phyloP scores from a whole-genome alignment of 805 yeast genomes.

The Hanseniaspora vineae region DNA sequence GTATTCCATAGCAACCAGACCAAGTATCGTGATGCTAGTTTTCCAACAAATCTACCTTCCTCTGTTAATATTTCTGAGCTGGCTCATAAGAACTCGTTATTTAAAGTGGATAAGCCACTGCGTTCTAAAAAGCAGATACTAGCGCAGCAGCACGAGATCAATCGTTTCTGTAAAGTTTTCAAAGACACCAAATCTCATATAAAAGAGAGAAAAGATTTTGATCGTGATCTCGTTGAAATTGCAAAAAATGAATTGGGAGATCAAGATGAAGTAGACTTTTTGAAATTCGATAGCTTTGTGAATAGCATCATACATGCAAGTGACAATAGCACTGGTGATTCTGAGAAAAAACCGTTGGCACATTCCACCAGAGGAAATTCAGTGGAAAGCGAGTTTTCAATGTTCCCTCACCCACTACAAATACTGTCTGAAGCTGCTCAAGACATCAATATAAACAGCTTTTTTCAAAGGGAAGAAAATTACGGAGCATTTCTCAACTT shows the following conservation, averaged over 20 bases:
- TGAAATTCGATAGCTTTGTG: conserved; percentile 27
- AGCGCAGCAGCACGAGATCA: conserved; percentile 58
- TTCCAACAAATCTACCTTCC: conserved; percentile 1
- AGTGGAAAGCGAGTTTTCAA: conserved; percentile 9
- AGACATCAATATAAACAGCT: conserved; percentile 4
- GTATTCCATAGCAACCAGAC: conserved; percentile 27
- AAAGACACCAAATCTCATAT: conserved; percentile 20
- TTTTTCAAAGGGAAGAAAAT: conserved; percentile 28
- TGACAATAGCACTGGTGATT: conserved; percentile 19
- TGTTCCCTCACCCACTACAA: background rate
- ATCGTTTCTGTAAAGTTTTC: conserved; percentile 36
- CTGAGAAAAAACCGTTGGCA: conserved; percentile 2
- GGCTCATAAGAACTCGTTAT: too few relatives aligned
- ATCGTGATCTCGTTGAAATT: background rate
- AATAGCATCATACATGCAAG: conserved; percentile 21
- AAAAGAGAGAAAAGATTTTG: conserved; percentile 3
- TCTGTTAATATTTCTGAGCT: background rate
- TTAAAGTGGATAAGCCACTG: too few relatives aligned
- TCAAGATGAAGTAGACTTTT: conserved; percentile 17
- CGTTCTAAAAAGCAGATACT: conserved; percentile 17
- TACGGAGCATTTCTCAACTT: conserved; percentile 58
- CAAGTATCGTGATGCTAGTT: conserved; percentile 5
- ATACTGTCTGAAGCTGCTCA: conserved; percentile 5
- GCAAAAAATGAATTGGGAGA: conserved; percentile 9
- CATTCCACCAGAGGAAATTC: conserved; percentile 8